phyloP scores from a whole-genome alignment of 495 filamentous ascomycete genomes.

The Tricharina praecox region DNA sequence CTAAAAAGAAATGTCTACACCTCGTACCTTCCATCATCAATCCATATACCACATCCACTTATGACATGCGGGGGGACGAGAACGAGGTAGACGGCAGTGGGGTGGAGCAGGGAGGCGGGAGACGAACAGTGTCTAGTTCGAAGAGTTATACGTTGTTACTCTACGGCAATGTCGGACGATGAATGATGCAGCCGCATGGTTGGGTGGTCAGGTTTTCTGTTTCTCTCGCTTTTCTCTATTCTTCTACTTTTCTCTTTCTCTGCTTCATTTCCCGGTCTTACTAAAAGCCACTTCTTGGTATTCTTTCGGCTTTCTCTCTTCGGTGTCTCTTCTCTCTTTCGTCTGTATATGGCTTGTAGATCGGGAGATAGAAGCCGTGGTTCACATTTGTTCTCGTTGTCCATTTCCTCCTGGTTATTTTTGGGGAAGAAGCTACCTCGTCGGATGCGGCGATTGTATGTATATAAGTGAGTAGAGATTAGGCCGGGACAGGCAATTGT shows the following conservation, averaged over 20 bases:
- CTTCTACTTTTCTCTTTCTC: conserved; percentile 14
- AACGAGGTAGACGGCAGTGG: not conserved
- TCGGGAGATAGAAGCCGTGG: no score
- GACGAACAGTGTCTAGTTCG: no score
- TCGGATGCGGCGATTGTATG: no score
- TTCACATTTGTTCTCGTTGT: no score
- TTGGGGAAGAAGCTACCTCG: no score
- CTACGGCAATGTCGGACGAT: conserved; percentile 4
- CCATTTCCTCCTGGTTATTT: no score
- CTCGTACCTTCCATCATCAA: no score
- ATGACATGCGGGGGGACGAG: not conserved
- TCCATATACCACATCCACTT: not conserved
- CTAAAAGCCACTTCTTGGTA: conserved; percentile 2
- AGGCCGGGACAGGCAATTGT: no score
- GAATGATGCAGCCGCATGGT: no score
- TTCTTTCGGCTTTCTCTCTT: not conserved
- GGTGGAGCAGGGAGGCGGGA: no score
- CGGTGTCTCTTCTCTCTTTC: not conserved
- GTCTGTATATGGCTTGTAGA: no score
- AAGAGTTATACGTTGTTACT: not conserved
- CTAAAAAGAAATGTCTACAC: not conserved
- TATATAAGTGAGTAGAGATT: no score
- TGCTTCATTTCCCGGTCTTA: conserved; percentile 14
- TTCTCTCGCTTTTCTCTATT: conserved; percentile 15
- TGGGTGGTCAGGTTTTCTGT: conserved; percentile 9